Evolutionary conservation across 2,329 filamentous ascomycete species (phyloP).

Genomic region (Talaromyces pinophilus): DNA sequence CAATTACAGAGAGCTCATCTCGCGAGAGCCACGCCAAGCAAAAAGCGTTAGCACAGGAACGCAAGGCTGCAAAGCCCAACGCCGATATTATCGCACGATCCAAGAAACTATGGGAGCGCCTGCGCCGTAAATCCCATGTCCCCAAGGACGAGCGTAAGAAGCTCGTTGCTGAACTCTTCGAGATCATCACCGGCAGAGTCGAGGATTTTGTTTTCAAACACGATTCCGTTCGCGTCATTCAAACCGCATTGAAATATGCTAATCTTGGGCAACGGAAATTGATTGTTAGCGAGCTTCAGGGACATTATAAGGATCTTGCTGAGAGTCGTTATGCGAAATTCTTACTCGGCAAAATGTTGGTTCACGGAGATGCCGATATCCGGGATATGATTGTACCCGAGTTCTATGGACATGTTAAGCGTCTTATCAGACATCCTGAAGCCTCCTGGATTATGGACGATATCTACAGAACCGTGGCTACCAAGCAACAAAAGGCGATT

Average conservation of each 20-base stretch:
- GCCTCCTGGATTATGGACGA: constrained; percentile 98
- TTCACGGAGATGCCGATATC: constrained; percentile 86
- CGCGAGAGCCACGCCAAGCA: constrained; percentile 92
- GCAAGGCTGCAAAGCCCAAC: constrained; percentile 89
- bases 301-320: constrained; percentile 78
- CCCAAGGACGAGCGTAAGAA: constrained; percentile 83
- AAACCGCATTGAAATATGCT: constrained; percentile 95
- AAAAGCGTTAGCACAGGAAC: constrained; percentile 81
- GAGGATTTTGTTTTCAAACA: constrained; percentile 98
- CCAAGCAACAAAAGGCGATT: constrained; percentile 78
- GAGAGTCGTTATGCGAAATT: constrained; percentile 99
- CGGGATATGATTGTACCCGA: constrained; percentile 87
- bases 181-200: constrained; percentile 85
- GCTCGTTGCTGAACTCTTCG: constrained; percentile 85
- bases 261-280: constrained; percentile 78
- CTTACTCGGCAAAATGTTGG: constrained; percentile 89
- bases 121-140: constrained; percentile 91
- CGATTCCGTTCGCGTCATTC: constrained; percentile 92
- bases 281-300: constrained; percentile 84
- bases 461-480: constrained; percentile 86
- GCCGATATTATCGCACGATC: constrained; percentile 84
- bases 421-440: constrained; percentile 93
- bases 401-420: constrained; percentile 90
- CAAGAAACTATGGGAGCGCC: constrained; percentile 95
- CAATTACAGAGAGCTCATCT: constrained; percentile 62